A percentile compares a stretch with the other conserved stretches of the same genome.
These are phyloP conservation scores for Astrocystis sublimbata DNA, from an alignment of 495 filamentous ascomycete genomes.

Conservation along the genomic window DNA sequence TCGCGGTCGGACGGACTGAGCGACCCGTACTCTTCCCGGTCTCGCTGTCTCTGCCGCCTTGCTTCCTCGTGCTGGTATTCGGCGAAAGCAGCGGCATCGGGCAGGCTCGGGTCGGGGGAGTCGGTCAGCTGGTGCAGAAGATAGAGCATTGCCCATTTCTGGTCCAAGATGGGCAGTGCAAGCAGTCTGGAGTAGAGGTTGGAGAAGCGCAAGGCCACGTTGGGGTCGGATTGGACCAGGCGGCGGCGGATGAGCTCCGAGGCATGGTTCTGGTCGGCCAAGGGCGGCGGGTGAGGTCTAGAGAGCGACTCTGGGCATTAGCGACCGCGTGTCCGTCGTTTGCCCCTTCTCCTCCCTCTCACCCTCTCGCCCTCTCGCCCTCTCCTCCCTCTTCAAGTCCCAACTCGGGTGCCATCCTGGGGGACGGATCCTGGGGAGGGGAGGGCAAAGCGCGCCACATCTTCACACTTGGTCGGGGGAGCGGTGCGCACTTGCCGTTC, in stretches of 20 bases:
- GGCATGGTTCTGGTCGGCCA: slow-evolving; percentile 79
- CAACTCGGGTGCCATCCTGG: no score
- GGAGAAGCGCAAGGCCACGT: slow-evolving; percentile 82
- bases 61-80: slow-evolving; percentile 35
- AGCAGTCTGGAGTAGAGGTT: slow-evolving; percentile 85
- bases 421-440: no score
- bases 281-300: slow-evolving; percentile 33
- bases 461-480: no score
- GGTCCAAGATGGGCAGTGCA: slow-evolving; percentile 83
- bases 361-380: neutral
- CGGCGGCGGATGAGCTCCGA: slow-evolving; percentile 88
- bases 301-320: slow-evolving; percentile 20
- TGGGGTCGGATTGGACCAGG: slow-evolving; percentile 75
- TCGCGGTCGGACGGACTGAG: slow-evolving; percentile 30
- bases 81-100: slow-evolving; percentile 36
- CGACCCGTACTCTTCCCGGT: slow-evolving; percentile 26
- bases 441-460: no score
- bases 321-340: slow-evolving; percentile 4
- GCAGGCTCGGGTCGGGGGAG: slow-evolving; percentile 53
- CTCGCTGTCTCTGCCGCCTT: slow-evolving; percentile 15
- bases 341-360: neutral
- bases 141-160: slow-evolving; percentile 96
- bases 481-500: slow-evolving; percentile 43
- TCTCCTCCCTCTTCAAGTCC: neutral
- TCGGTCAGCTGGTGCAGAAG: slow-evolving; percentile 80